phyloP scores from a whole-genome alignment of 768 basidiomycete genomes.

The Austroboletus festivus region DNA sequence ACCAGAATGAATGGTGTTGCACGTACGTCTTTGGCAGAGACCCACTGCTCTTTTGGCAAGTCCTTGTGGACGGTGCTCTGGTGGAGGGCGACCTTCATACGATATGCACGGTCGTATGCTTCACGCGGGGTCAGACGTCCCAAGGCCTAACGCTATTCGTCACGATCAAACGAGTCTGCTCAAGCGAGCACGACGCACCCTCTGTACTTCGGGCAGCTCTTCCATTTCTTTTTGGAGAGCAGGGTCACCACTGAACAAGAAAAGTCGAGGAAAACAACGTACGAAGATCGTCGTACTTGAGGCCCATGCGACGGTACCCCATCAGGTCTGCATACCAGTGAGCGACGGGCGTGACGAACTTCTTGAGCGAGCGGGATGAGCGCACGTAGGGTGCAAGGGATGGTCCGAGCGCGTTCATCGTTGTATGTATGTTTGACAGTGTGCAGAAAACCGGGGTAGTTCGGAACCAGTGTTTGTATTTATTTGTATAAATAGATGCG shows the following conservation, averaged over 20 bases:
- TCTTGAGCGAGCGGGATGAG: slow-evolving; percentile 63
- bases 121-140: slow-evolving; percentile 74
- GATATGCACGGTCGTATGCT: slow-evolving; percentile 86
- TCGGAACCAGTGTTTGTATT: slow-evolving; percentile 37
- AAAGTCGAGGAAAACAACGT: slow-evolving; percentile 33
- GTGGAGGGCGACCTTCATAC: slow-evolving; percentile 78
- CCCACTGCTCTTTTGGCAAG: slow-evolving; percentile 82
- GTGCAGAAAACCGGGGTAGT: slow-evolving; percentile 1
- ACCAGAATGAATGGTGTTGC: neutral
- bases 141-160: slow-evolving; percentile 73
- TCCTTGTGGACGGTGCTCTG: slow-evolving; percentile 73
- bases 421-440: neutral
- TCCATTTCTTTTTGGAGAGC: slow-evolving; percentile 73
- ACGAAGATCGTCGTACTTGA: slow-evolving; percentile 95
- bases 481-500: slow-evolving; percentile 34
- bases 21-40: slow-evolving; percentile 68
- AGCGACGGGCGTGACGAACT: slow-evolving; percentile 72
- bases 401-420: slow-evolving; percentile 52
- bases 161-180: neutral
- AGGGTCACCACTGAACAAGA: neutral
- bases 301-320: slow-evolving; percentile 84
- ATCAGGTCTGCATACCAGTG: slow-evolving; percentile 76
- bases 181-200: slow-evolving; percentile 43
- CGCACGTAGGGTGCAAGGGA: slow-evolving; percentile 78
- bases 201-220: slow-evolving; percentile 74